phyloP scores from a whole-genome alignment of 768 basidiomycete species.

The Cystofilobasidium capitatum region DNA sequence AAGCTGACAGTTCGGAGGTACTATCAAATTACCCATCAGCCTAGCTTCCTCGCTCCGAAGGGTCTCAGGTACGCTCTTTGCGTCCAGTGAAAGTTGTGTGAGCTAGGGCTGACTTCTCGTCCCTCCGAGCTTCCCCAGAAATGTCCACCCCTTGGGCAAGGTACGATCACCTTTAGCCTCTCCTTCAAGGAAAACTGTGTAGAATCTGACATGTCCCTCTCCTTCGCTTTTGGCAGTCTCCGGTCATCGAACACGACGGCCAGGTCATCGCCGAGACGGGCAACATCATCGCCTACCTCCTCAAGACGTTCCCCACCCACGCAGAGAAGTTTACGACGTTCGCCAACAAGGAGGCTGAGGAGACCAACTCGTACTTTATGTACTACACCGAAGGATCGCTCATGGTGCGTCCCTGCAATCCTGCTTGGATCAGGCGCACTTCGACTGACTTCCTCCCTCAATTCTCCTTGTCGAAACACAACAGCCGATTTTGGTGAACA shows the following conservation, averaged over 20 bases:
- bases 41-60: conserved; percentile 16
- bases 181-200: not conserved
- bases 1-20: too few species aligned
- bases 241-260: conserved; percentile 21
- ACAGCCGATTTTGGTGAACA: conserved; percentile 20
- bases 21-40: not conserved
- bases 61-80: conserved; percentile 16
- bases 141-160: conserved; percentile 21
- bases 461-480: not conserved
- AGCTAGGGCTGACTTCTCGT: not conserved
- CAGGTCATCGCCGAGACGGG: conserved; percentile 22
- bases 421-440: too few species aligned
- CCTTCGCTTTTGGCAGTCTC: conserved; percentile 14
- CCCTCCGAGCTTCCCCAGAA: not conserved
- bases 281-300: conserved; percentile 24
- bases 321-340: not conserved
- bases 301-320: conserved; percentile 1
- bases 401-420: conserved; percentile 15
- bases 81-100: not conserved
- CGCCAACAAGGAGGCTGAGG: not conserved
- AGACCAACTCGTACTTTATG: conserved; percentile 13
- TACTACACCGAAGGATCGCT: conserved; percentile 23
- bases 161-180: not conserved
- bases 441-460: not conserved
- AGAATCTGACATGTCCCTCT: not conserved